These are phyloP conservation scores for Globisporangium okanoganense DNA, from an alignment of 352 stramenopile genomes.

Conservation along the genomic window DNA sequence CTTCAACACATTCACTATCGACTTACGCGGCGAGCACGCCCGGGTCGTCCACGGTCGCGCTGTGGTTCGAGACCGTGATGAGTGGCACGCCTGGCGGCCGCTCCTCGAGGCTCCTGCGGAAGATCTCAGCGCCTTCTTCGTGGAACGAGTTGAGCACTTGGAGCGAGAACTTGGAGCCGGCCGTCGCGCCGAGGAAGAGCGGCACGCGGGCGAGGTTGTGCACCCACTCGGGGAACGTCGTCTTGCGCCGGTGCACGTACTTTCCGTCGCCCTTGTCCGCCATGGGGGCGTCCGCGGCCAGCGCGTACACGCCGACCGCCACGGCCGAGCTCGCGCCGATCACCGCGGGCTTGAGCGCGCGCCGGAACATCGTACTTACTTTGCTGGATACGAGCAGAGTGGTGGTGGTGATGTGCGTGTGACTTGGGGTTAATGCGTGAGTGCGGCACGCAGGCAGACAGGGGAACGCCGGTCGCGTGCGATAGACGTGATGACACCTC, in stretches of 20 bases:
- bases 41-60: slow-evolving; percentile 77
- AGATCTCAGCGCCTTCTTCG: slow-evolving; percentile 37
- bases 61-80: slow-evolving; percentile 86
- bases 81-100: slow-evolving; percentile 45
- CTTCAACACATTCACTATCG: neutral
- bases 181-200: slow-evolving; percentile 42
- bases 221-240: slow-evolving; percentile 63
- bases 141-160: slow-evolving; percentile 43
- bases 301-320: slow-evolving; percentile 16
- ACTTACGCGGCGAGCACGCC: slow-evolving; percentile 58
- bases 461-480: neutral
- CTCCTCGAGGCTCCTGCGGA: slow-evolving; percentile 38
- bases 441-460: neutral
- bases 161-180: slow-evolving; percentile 57
- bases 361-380: slow-evolving; percentile 23
- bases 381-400: neutral
- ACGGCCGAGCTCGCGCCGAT: slow-evolving; percentile 18
- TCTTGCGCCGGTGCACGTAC: slow-evolving; percentile 28
- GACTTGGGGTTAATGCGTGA: too few relatives aligned
- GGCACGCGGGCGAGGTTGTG: slow-evolving; percentile 52
- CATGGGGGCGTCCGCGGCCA: slow-evolving; percentile 61
- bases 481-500: neutral
- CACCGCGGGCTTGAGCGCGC: slow-evolving; percentile 16
- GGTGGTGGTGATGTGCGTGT: too few relatives aligned
- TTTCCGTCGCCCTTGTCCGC: slow-evolving; percentile 49